Conservation (phyloP, 129 eudicot genomes). For the Scalesia atractyloides region DNA sequence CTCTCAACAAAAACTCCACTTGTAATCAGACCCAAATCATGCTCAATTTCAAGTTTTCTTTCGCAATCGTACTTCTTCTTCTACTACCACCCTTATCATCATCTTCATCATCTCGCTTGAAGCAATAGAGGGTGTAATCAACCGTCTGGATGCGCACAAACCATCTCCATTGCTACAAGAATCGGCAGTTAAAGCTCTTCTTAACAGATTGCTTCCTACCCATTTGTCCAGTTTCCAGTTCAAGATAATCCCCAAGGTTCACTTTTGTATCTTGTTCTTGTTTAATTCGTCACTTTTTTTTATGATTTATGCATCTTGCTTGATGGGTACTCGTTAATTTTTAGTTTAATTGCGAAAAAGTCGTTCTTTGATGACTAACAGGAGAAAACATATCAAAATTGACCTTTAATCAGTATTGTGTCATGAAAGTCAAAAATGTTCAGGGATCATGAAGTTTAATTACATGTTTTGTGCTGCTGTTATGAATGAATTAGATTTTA, state of each 20-base stretch:
- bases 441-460: slow-evolving; percentile 5
- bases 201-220: slow-evolving; percentile 77
- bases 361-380: slow-evolving; percentile 9
- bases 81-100: slow-evolving; percentile 42
- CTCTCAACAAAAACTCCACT: background rate
- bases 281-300: slow-evolving; percentile 2
- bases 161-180: slow-evolving; percentile 66
- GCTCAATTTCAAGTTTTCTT: slow-evolving; percentile 28
- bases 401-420: background rate
- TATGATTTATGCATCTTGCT: slow-evolving; percentile 3
- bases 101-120: slow-evolving; percentile 45
- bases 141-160: slow-evolving; percentile 52
- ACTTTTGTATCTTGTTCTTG: slow-evolving; percentile 4
- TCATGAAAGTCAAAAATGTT: background rate
- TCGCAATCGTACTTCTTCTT: slow-evolving; percentile 37
- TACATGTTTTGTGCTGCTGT: slow-evolving; percentile 12
- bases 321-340: slow-evolving; percentile 15
- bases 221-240: slow-evolving; percentile 68
- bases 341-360: background rate
- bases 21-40: slow-evolving; percentile 30
- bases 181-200: slow-evolving; percentile 77
- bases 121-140: slow-evolving; percentile 46
- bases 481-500: slow-evolving; percentile 2
- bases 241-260: slow-evolving; percentile 69
- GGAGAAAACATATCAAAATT: background rate